Conservation (phyloP, 768 basidiomycete genomes). For the Tubosaeta sp. region DNA sequence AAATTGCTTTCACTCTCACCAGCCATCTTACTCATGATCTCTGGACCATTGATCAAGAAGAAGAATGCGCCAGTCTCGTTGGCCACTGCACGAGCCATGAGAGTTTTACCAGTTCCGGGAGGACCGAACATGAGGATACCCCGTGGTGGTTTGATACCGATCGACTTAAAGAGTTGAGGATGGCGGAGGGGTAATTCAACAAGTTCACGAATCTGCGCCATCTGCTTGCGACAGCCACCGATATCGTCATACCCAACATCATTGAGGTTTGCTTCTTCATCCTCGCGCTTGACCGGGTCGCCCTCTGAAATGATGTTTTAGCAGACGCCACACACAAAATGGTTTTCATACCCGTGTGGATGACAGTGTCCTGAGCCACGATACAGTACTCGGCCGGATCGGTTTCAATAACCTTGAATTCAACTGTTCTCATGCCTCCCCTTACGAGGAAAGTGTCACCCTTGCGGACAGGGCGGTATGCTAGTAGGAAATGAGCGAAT, state of each 20-base stretch:
- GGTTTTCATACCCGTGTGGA: constrained; percentile 64
- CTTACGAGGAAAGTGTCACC: constrained; percentile 99
- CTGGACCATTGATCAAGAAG: constrained; percentile 99
- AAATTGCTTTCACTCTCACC: constrained; percentile 98
- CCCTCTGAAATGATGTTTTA: constrained; percentile 58
- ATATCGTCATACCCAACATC: constrained; percentile 99
- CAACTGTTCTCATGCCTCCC: constrained; percentile 96
- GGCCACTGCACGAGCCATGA: constrained; percentile 99
- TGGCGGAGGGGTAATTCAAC: constrained; percentile 97
- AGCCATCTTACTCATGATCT: constrained; percentile 99
- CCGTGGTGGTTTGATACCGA: constrained; percentile 99
- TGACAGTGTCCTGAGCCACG: constrained; percentile 98
- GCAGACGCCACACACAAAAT: not conserved
- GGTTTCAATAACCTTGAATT: constrained; percentile 99
- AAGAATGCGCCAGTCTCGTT: constrained; percentile 99
- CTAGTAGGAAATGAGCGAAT: constrained; percentile 31
- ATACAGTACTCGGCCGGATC: constrained; percentile 99
- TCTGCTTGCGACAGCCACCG: constrained; percentile 98
- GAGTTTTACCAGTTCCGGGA: constrained; percentile 98
- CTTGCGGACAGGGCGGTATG: constrained; percentile 94
- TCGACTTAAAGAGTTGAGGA: constrained; percentile 99
- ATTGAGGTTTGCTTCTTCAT: constrained; percentile 93
- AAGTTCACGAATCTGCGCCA: constrained; percentile 99
- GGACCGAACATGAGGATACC: constrained; percentile 99
- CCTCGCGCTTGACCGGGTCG: constrained; percentile 97